Conservation (phyloP, 2,329 filamentous ascomycete genomes). For the Alternaria dauci region DNA sequence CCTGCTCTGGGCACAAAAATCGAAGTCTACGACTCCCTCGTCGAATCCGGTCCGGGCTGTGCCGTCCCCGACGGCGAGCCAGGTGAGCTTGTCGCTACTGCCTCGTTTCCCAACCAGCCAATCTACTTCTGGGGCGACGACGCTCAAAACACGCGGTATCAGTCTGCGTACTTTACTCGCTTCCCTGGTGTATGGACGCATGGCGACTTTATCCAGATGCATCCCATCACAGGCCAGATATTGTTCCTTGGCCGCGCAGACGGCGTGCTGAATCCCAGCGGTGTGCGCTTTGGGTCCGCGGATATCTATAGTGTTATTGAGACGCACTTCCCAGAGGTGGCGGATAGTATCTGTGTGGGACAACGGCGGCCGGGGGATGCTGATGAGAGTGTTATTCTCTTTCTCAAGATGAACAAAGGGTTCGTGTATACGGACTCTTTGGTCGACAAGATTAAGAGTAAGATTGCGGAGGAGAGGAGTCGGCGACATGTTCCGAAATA, state of each 20-base stretch:
- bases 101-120: conserved; percentile 79
- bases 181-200: conserved; percentile 77
- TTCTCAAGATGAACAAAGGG: conserved; percentile 68
- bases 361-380: conserved; percentile 70
- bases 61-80: conserved; percentile 70
- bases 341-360: conserved; percentile 81
- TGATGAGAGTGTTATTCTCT: conserved; percentile 68
- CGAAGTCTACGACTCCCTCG: conserved; percentile 66
- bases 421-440: conserved; percentile 51
- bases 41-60: conserved; percentile 56
- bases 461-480: conserved; percentile 72
- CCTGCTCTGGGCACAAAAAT: conserved; percentile 63
- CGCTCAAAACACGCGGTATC: conserved; percentile 52
- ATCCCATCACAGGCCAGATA: conserved; percentile 72
- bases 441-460: conserved; percentile 67
- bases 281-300: conserved; percentile 79
- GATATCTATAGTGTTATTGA: conserved; percentile 82
- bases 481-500: conserved; percentile 80
- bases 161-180: conserved; percentile 57
- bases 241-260: conserved; percentile 75
- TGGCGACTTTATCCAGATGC: conserved; percentile 78
- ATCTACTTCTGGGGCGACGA: conserved; percentile 58
- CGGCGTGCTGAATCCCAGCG: conserved; percentile 80
- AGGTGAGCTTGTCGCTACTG: conserved; percentile 77
- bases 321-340: conserved; percentile 68